These are phyloP conservation scores for Rhodomyrtus psidioides DNA, from an alignment of 441 rosid genomes.

Conservation along the genomic window DNA sequence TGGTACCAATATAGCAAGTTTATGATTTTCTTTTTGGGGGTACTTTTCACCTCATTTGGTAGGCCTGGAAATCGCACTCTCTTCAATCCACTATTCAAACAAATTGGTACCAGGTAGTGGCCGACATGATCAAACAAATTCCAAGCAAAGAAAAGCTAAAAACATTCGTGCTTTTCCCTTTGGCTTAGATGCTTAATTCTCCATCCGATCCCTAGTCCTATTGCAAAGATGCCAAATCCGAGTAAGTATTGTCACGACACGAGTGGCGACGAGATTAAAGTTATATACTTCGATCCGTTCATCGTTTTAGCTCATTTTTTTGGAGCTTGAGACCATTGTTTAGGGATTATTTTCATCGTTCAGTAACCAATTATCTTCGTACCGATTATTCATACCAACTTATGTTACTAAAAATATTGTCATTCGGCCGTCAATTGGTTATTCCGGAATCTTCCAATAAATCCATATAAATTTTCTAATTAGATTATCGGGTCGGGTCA, in stretches of 20 bases:
- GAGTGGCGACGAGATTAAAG: no score
- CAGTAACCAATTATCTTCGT: neutral
- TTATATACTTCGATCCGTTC: no score
- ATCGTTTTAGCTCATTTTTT: neutral
- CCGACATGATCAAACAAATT: neutral
- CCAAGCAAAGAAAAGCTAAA: neutral
- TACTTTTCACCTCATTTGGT: neutral
- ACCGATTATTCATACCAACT: neutral
- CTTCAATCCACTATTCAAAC: neutral
- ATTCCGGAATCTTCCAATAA: neutral
- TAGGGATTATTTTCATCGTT: neutral
- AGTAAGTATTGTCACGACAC: no score
- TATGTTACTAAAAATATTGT: neutral
- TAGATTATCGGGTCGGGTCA: neutral
- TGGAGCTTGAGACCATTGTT: neutral
- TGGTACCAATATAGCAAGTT: no score
- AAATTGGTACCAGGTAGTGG: neutral
- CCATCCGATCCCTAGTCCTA: no score
- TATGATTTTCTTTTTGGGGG: no score
- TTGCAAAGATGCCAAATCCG: no score
- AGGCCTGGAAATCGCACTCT: neutral
- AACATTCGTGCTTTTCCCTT: neutral
- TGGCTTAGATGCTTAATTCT: no score
- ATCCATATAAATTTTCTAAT: neutral
- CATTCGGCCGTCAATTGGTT: neutral